phyloP scores from a whole-genome alignment of 2,329 filamentous ascomycete genomes.

The Drechmeria coniospora region DNA sequence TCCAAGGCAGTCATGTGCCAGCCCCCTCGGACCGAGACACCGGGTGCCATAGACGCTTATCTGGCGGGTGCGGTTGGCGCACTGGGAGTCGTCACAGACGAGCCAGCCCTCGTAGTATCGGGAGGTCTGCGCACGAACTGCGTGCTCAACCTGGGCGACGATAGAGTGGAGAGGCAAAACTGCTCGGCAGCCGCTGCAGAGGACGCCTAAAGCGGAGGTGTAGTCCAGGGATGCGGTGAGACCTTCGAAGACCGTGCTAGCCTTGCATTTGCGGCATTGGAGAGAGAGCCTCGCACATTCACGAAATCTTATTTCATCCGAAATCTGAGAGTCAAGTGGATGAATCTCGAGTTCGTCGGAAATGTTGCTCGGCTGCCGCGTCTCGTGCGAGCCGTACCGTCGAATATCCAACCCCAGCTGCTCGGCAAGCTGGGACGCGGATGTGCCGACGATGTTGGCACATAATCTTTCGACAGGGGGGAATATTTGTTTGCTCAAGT shows the following conservation, averaged over 20 bases:
- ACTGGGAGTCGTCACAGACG: slow-evolving; percentile 76
- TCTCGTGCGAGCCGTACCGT: slow-evolving; percentile 50
- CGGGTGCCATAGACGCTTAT: slow-evolving; percentile 86
- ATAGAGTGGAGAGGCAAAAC: slow-evolving; percentile 56
- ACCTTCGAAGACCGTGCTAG: slow-evolving; percentile 60
- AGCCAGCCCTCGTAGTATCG: slow-evolving; percentile 90
- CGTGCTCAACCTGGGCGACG: slow-evolving; percentile 73
- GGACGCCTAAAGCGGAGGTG: slow-evolving; percentile 59
- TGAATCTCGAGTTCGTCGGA: slow-evolving; percentile 60
- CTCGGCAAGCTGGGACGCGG: slow-evolving; percentile 76
- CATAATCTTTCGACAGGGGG: slow-evolving; percentile 95
- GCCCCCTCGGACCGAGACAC: slow-evolving; percentile 74
- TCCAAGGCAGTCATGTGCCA: slow-evolving; percentile 71
- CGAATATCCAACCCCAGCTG: slow-evolving; percentile 82
- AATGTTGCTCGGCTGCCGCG: slow-evolving; percentile 31
- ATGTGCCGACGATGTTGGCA: slow-evolving; percentile 86
- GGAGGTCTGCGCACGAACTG: slow-evolving; percentile 62
- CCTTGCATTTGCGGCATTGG: slow-evolving; percentile 68
- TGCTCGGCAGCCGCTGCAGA: slow-evolving; percentile 54
- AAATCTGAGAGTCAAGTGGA: slow-evolving; percentile 85
- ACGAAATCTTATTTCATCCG: slow-evolving; percentile 78
- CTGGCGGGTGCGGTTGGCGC: slow-evolving; percentile 73
- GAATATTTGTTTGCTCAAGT: slow-evolving; percentile 95
- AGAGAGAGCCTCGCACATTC: slow-evolving; percentile 63
- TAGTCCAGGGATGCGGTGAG: slow-evolving; percentile 41